Percentiles rank a stretch among this genome's conserved stretches.
phyloP scores from a whole-genome alignment of 2,329 filamentous ascomycete genomes.

The Monosporascus ibericus region DNA sequence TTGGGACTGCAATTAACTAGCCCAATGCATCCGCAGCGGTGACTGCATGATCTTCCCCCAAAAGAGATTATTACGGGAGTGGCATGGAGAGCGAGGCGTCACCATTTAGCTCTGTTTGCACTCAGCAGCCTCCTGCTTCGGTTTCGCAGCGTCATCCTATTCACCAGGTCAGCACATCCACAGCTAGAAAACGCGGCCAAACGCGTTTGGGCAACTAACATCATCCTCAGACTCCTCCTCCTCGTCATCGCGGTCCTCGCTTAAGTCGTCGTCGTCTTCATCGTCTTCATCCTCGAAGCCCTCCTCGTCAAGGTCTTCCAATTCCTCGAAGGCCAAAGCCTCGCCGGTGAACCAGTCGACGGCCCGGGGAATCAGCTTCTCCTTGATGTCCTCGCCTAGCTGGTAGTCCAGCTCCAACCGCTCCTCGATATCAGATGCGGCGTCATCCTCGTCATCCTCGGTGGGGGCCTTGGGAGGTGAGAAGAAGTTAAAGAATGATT shows the following conservation, averaged over 20 bases:
- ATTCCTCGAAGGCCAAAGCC: constrained; percentile 91
- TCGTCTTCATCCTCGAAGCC: constrained; percentile 81
- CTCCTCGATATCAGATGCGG: constrained; percentile 89
- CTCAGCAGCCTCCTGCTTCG: constrained; percentile 89
- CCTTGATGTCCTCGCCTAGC: constrained; percentile 98
- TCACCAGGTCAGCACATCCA: constrained; percentile 16
- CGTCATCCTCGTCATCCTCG: constrained; percentile 62
- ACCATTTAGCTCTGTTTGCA: constrained; percentile 83
- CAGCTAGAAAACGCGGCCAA: not conserved
- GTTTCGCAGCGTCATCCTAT: constrained; percentile 83
- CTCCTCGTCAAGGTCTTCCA: constrained; percentile 75
- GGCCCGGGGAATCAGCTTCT: constrained; percentile 96
- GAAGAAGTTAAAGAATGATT: constrained; percentile 99
- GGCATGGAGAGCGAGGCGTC: constrained; percentile 4
- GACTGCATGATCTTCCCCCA: not conserved
- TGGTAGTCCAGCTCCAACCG: constrained; percentile 98
- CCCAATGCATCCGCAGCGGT: not conserved
- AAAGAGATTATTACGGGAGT: not conserved
- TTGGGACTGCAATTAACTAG: not conserved
- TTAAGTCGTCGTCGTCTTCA: constrained; percentile 84
- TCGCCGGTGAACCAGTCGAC: constrained; percentile 99
- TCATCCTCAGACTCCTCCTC: constrained; percentile 79
- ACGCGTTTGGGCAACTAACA: constrained; percentile 38
- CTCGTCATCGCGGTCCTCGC: constrained; percentile 69
- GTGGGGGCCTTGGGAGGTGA: constrained; percentile 82